Evolutionary conservation across 257 asterid genomes (phyloP).

Genomic region (Nicotiana obtusifolia): DNA sequence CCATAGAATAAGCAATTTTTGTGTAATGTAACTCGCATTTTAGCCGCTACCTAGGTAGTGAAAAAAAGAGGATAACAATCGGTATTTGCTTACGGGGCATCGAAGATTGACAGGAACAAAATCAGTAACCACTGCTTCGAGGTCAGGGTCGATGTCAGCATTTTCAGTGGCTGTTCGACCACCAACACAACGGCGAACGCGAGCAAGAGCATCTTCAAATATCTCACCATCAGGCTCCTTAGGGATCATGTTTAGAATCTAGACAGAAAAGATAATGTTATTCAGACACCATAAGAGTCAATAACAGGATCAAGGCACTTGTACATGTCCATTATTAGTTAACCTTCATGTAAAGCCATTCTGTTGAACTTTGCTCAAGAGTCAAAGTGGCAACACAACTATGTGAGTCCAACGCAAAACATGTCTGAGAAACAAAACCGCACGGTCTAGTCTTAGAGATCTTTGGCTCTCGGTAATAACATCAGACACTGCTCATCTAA

Average conservation of each 20-base stretch:
- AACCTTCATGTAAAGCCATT: not conserved
- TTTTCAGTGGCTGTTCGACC: constrained; percentile 60
- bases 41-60: not conserved
- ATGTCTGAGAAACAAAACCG: no score
- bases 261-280: not conserved
- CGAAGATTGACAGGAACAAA: constrained; percentile 65
- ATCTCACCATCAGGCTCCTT: constrained; percentile 65
- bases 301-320: not conserved
- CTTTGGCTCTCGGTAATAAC: no score
- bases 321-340: not conserved
- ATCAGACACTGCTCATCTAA: no score
- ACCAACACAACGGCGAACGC: constrained; percentile 34
- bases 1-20: not conserved
- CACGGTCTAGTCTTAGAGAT: no score
- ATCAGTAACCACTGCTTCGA: constrained; percentile 64
- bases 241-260: constrained; percentile 64
- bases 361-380: no score
- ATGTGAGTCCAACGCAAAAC: no score
- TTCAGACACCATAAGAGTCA: not conserved
- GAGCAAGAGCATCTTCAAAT: constrained; percentile 65
- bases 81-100: constrained; percentile 56
- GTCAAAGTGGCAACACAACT: no score
- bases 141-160: constrained; percentile 75
- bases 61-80: not conserved
- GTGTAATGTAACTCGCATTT: not conserved